Percentiles rank a stretch among this genome's conserved stretches.
phyloP scores from a whole-genome alignment of 1,139 yeast species.

The Kodamaea alishanica region DNA sequence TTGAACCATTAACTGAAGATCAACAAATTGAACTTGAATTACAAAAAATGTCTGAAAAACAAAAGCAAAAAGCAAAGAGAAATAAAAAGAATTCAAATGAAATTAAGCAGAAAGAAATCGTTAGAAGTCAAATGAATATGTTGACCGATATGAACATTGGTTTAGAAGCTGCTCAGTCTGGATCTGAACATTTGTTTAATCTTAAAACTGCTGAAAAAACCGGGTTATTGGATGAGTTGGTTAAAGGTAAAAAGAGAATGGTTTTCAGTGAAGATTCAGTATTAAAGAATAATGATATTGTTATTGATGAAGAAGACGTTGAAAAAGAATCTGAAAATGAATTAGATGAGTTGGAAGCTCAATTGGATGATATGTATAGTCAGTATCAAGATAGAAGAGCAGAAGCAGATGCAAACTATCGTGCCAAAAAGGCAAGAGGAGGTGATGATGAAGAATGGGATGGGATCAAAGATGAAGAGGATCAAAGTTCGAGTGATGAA shows the following conservation, averaged over 20 bases:
- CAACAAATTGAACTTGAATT: constrained; percentile 86
- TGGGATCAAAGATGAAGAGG: constrained; percentile 59
- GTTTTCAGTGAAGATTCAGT: constrained; percentile 57
- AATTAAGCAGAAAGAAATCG: constrained; percentile 79
- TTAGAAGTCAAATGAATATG: constrained; percentile 96
- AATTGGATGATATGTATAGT: constrained; percentile 78
- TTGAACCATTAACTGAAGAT: constrained; percentile 77
- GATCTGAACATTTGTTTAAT: constrained; percentile 78
- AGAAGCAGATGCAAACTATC: constrained; percentile 74
- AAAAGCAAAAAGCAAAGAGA: constrained; percentile 65
- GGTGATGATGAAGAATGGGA: constrained; percentile 85
- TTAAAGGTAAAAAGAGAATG: constrained; percentile 81
- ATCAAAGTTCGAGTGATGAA: constrained; percentile 36
- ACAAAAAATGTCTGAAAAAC: constrained; percentile 66
- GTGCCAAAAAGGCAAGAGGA: constrained; percentile 80
- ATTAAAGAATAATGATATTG: constrained; percentile 49
- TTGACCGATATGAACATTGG: constrained; percentile 90
- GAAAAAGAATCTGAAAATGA: constrained; percentile 53
- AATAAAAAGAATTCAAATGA: constrained; percentile 82
- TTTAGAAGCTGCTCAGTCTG: constrained; percentile 83
- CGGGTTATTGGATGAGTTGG: constrained; percentile 69
- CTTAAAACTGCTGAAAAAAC: constrained; percentile 80
- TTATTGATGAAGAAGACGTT: constrained; percentile 38
- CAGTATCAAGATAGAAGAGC: constrained; percentile 69
- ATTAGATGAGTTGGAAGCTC: constrained; percentile 70